A percentile compares a stretch with the other conserved stretches of the same genome.
Conservation (phyloP, 228 moss, liverwort and hornwort genomes). For the Sphagnum magellanicum region DNA sequence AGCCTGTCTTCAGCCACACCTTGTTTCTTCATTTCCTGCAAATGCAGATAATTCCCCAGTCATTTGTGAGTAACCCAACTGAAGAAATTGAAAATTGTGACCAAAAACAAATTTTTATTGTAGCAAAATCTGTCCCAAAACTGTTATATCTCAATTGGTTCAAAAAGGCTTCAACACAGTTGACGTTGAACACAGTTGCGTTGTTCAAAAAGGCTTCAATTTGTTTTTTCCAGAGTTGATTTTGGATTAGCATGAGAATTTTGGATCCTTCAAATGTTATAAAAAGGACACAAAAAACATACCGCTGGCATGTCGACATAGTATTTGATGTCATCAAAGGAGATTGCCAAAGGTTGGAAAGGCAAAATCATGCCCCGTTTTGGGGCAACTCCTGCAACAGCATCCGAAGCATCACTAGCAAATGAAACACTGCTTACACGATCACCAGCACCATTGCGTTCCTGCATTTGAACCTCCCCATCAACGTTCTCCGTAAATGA, state of each 20-base stretch:
- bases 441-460: neutral
- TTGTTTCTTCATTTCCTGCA: constrained; percentile 55
- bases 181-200: too few relatives aligned
- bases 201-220: too few relatives aligned
- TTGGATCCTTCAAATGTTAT: too few relatives aligned
- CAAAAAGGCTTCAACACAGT: too few relatives aligned
- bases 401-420: constrained; percentile 11
- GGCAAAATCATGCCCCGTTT: constrained; percentile 89
- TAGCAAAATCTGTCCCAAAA: too few relatives aligned
- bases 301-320: constrained; percentile 80
- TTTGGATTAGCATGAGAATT: too few relatives aligned
- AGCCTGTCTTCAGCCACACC: constrained; percentile 54
- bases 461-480: neutral
- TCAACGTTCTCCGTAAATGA: neutral
- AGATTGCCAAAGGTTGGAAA: constrained; percentile 73
- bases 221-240: too few relatives aligned
- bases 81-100: too few relatives aligned
- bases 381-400: constrained; percentile 9
- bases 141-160: too few relatives aligned
- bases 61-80: neutral
- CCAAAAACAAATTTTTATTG: too few relatives aligned
- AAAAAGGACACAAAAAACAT: constrained; percentile 6
- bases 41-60: neutral
- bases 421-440: neutral
- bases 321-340: constrained; percentile 73